A percentile compares a stretch with the other conserved stretches of the same genome.
These are phyloP conservation scores for Moelleriella libera DNA, from an alignment of 2,329 filamentous ascomycete genomes.

Conservation along the genomic window DNA sequence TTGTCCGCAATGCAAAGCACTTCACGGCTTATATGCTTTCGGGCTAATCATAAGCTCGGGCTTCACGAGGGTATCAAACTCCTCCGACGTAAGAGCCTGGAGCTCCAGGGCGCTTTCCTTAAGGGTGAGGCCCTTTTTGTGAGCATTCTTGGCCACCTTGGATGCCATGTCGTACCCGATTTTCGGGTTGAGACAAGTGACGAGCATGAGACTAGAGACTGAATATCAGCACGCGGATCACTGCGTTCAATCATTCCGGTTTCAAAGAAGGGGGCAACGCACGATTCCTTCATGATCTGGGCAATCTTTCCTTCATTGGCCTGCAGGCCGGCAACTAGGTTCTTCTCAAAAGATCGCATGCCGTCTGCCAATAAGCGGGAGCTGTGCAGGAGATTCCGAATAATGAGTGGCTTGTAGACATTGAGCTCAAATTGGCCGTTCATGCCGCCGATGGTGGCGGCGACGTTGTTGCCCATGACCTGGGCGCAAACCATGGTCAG, in stretches of 20 bases:
- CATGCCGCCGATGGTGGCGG: constrained; percentile 85
- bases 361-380: constrained; percentile 75
- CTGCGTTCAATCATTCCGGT: too few species aligned
- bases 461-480: constrained; percentile 94
- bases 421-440: constrained; percentile 98
- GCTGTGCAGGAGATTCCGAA: constrained; percentile 90
- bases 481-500: constrained; percentile 96
- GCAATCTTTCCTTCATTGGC: constrained; percentile 90
- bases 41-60: constrained; percentile 94
- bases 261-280: constrained; percentile 20
- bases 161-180: constrained; percentile 96
- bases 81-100: constrained; percentile 71
- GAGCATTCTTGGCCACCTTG: constrained; percentile 95
- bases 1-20: too few species aligned
- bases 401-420: constrained; percentile 96
- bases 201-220: constrained; percentile 69
- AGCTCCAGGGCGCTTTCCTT: constrained; percentile 92
- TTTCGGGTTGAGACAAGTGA: constrained; percentile 93
- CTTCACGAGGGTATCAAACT: constrained; percentile 80
- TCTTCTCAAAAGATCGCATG: constrained; percentile 91
- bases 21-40: constrained; percentile 37
- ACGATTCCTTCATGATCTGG: constrained; percentile 88
- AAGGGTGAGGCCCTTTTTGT: constrained; percentile 92
- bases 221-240: too few species aligned
- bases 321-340: constrained; percentile 74